Conservation (phyloP, 148 eudicot species). For the Polygonum aviculare region DNA sequence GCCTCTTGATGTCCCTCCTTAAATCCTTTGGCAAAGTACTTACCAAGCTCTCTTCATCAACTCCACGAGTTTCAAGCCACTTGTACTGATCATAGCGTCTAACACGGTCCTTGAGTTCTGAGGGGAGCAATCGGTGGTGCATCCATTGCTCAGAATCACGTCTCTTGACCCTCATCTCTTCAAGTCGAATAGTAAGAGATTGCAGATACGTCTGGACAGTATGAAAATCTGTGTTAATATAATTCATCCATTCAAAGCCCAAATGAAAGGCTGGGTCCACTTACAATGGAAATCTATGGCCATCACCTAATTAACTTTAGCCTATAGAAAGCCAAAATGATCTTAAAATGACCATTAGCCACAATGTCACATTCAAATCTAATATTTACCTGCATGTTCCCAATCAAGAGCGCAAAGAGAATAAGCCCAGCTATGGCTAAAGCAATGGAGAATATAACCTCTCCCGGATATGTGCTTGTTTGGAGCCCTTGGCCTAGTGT, state of each 20-base stretch:
- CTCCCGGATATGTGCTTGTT: slow-evolving; percentile 91
- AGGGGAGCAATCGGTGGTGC: slow-evolving; percentile 19
- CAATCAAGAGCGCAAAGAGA: slow-evolving; percentile 90
- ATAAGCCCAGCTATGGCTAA: slow-evolving; percentile 91
- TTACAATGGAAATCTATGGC: background rate
- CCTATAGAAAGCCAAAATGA: background rate
- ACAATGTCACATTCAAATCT: background rate
- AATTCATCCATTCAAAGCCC: background rate
- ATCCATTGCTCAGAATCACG: slow-evolving; percentile 22
- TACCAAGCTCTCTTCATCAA: slow-evolving; percentile 18
- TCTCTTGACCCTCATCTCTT: slow-evolving; percentile 20
- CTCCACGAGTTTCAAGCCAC: slow-evolving; percentile 21
- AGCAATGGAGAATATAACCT: slow-evolving; percentile 71
- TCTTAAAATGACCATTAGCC: background rate
- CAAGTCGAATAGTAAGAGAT: slow-evolving; percentile 19
- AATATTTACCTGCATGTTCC: slow-evolving; percentile 85
- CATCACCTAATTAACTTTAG: background rate
- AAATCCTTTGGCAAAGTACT: slow-evolving; percentile 16
- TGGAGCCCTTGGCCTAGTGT: slow-evolving; percentile 96
- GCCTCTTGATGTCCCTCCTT: slow-evolving; percentile 18
- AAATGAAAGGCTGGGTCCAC: background rate
- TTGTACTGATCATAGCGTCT: slow-evolving; percentile 19
- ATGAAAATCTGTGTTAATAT: slow-evolving; percentile 1
- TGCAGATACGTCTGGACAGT: slow-evolving; percentile 19
- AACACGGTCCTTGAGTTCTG: slow-evolving; percentile 19